A percentile compares a stretch with the other conserved stretches of the same genome.
Conservation (phyloP, 2,329 filamentous ascomycete species). For the Neocatenulostroma microsporum region DNA sequence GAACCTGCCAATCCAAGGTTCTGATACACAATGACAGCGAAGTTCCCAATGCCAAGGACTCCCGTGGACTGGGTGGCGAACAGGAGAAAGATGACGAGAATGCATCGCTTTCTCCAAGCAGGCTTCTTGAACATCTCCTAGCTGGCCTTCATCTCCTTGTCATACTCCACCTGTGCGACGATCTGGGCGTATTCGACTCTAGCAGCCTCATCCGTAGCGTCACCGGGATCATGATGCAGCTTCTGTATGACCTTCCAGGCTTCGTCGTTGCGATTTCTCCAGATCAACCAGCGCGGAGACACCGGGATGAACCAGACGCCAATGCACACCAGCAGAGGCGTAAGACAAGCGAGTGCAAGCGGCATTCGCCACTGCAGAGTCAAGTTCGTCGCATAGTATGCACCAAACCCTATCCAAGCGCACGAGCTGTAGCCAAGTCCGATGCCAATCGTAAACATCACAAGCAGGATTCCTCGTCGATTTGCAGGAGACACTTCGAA, state of each 20-base stretch:
- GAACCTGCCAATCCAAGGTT: no score
- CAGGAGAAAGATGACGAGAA: no score
- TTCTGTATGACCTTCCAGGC: no score
- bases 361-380: slow-evolving; percentile 4
- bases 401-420: not conserved
- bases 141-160: slow-evolving; percentile 60
- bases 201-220: no score
- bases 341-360: not conserved
- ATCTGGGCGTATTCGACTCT: no score
- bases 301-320: slow-evolving; percentile 1
- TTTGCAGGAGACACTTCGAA: slow-evolving; percentile 3
- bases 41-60: no score
- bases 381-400: no score
- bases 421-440: not conserved
- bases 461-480: slow-evolving; percentile 1
- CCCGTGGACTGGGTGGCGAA: no score
- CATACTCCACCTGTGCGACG: slow-evolving; percentile 57
- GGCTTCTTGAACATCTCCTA: no score
- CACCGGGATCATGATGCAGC: no score
- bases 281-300: slow-evolving; percentile 56
- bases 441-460: not conserved
- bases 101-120: slow-evolving; percentile 18
- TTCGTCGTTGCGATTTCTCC: no score
- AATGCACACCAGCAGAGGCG: not conserved
- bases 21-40: no score